phyloP scores from a whole-genome alignment of 495 filamentous ascomycete genomes.

The Lophiotrema nucula region DNA sequence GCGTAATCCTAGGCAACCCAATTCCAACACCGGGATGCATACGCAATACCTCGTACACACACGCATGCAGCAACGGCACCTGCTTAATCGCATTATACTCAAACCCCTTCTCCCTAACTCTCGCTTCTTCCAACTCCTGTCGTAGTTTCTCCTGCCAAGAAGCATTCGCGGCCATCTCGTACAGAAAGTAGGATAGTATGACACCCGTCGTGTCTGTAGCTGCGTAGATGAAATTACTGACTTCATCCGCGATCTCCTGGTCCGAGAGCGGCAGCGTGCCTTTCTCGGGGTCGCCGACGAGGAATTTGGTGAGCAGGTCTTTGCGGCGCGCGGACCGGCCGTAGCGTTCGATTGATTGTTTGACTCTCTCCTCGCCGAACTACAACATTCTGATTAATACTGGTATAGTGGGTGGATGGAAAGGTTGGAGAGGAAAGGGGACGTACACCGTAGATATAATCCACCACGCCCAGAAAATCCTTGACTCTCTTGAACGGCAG shows the following conservation, averaged over 20 bases:
- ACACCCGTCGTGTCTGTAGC: conserved; percentile 34
- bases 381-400: no score
- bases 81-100: conserved; percentile 35
- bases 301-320: conserved; percentile 29
- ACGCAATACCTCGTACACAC: neutral
- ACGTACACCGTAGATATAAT: conserved; percentile 9
- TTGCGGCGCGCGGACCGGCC: neutral
- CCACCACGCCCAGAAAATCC: neutral
- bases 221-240: conserved; percentile 34
- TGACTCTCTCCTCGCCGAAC: conserved; percentile 4
- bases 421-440: no score
- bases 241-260: conserved; percentile 28
- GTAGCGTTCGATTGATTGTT: neutral
- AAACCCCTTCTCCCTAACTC: conserved; percentile 7
- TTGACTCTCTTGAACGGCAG: neutral
- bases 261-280: conserved; percentile 28
- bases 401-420: no score
- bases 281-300: conserved; percentile 22
- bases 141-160: conserved; percentile 32
- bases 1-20: conserved; percentile 3
- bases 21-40: neutral
- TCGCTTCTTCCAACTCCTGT: conserved; percentile 26
- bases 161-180: conserved; percentile 21
- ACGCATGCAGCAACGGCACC: conserved; percentile 34
- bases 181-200: conserved; percentile 31